Evolutionary conservation across 1,139 yeast genomes (phyloP), one percentile per base, ranked within the genome.

Genomic region (Hansenula sp.): DNA sequence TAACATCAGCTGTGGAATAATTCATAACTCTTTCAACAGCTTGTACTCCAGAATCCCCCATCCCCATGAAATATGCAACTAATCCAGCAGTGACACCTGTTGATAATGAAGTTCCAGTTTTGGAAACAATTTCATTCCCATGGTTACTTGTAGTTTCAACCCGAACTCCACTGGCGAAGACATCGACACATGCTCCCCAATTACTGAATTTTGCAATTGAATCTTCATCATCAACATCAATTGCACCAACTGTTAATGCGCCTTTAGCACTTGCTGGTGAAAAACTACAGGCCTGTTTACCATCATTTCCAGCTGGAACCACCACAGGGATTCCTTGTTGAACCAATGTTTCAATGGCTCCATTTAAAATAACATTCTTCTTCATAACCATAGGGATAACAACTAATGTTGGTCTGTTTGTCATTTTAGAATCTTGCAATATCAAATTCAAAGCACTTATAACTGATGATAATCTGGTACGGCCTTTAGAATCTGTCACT

Each of bases 21-120:
- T 53, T 55, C 7, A 55, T 64, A 28, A 77, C 61, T 38, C 55
- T 68, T n/a, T 58, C 53, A 45, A 68, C 66, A 12, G 80, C 73
- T 33, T 70, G 67, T 0, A 51, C 44, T 0, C 76, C 70, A 1
- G 63, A 55, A 13, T 77, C 71, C 0, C 93, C 94, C 58, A 71
- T 65, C 32, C 88, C 81, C 63, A 86, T 68, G 40, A 75, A 67
- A 47, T 77, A 79, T 0, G 89, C 91, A 10, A 77, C 78, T 36
- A 84, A 59, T 0, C 96, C 96, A 0, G 89, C 75, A 1, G 82
- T 83, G 2, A 84, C 68, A 0, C 95, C 95, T 1, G 93, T 71
- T 0, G 95, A 79, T 76, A 84, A 80, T 1, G 95, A 86, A 0
- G 95, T 86, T 0, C 96, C 96, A 0, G 89, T 78, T 27, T 73